phyloP scores from a whole-genome alignment of 495 filamentous ascomycete genomes.

The Trichoderma asperelloides region DNA sequence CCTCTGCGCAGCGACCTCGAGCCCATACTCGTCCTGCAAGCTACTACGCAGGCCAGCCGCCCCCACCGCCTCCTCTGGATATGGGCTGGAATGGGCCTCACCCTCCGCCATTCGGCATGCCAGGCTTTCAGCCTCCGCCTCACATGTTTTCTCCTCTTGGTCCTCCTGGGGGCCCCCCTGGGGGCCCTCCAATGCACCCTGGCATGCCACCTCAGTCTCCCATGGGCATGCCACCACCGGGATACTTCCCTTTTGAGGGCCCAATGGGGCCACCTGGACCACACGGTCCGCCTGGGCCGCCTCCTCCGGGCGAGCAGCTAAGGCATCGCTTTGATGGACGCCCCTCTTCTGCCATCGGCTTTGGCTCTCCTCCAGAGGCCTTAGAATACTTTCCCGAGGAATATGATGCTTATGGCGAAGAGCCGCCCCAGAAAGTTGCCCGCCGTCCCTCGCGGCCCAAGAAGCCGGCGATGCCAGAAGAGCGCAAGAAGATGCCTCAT shows the following conservation, averaged over 20 bases:
- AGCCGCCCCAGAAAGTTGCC: constrained; percentile 19
- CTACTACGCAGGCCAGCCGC: constrained; percentile 10
- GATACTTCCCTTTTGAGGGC: constrained; percentile 16
- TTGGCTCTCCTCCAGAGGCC: constrained; percentile 22
- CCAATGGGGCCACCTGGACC: constrained; percentile 14
- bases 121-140: background rate
- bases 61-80: background rate
- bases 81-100: background rate
- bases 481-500: constrained; percentile 32
- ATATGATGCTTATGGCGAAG: constrained; percentile 18
- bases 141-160: constrained; percentile 15
- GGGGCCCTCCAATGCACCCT: constrained; percentile 1
- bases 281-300: background rate
- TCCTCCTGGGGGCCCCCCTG: constrained; percentile 10
- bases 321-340: constrained; percentile 30
- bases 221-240: constrained; percentile 13
- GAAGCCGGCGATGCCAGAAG: constrained; percentile 28
- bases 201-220: constrained; percentile 5
- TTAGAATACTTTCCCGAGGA: constrained; percentile 4
- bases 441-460: constrained; percentile 31
- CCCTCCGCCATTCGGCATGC: background rate
- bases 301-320: constrained; percentile 17
- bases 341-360: constrained; percentile 34
- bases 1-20: constrained; percentile 2
- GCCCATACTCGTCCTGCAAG: constrained; percentile 7